Evolutionary conservation across 768 basidiomycete species (phyloP).

Genomic region (Collybia nuda): DNA sequence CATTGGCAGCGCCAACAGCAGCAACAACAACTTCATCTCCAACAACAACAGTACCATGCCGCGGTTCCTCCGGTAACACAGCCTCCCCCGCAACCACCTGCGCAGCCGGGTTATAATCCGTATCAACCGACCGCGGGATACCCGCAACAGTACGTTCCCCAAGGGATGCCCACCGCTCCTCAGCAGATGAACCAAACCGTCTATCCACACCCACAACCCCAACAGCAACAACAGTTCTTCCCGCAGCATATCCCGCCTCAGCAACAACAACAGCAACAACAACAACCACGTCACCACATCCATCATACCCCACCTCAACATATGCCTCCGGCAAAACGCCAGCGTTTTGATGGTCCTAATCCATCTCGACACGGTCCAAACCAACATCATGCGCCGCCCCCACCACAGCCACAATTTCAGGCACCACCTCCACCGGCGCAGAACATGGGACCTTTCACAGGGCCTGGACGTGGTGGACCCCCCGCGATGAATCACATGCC

Average conservation of each 20-base stretch:
- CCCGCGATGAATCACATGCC: constrained; percentile 34
- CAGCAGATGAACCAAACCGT: constrained; percentile 52
- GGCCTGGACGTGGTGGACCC: constrained; percentile 37
- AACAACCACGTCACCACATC: constrained; percentile 47
- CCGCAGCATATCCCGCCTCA: constrained; percentile 44
- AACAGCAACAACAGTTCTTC: constrained; percentile 48
- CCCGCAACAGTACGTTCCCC: constrained; percentile 67
- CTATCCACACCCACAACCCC: constrained; percentile 42
- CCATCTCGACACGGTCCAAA: constrained; percentile 48
- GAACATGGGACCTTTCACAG: constrained; percentile 34
- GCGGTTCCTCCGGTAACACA: constrained; percentile 53
- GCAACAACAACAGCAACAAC: constrained; percentile 43
- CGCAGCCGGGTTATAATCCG: constrained; percentile 69
- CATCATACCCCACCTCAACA: constrained; percentile 75
- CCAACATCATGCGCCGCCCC: constrained; percentile 45
- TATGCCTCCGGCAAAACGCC: constrained; percentile 89
- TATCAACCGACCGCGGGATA: constrained; percentile 72
- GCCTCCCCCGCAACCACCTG: constrained; percentile 53
- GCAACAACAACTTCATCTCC: constrained; percentile 44
- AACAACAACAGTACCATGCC: constrained; percentile 50
- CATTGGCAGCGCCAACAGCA: constrained; percentile 68
- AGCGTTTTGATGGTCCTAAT: constrained; percentile 81
- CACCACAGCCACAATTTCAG: constrained; percentile 68
- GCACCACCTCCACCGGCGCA: constrained; percentile 51
- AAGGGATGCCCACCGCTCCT: constrained; percentile 45